Evolutionary conservation across 106 monocot genomes (phyloP).

Genomic region (Cymbidium sinense): DNA sequence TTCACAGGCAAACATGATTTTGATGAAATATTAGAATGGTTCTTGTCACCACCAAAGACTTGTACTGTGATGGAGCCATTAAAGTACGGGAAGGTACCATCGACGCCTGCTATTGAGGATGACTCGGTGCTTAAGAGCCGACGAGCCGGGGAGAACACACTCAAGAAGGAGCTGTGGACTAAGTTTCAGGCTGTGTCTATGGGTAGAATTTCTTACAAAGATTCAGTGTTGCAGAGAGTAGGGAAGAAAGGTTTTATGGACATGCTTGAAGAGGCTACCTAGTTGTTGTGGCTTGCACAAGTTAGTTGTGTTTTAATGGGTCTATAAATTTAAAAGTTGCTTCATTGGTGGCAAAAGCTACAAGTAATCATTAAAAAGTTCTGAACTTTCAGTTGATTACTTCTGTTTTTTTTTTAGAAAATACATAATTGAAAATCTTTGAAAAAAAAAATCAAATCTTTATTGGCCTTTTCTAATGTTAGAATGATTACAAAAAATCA

Average conservation of each 20-base stretch:
- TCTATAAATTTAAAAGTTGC: no score
- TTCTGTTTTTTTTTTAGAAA: no score
- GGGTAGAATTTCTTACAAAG: constrained; percentile 32
- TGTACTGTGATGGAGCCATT: constrained; percentile 36
- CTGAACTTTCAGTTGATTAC: no score
- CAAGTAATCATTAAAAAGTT: no score
- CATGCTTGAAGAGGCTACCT: constrained; percentile 80
- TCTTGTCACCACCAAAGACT: constrained; percentile 63
- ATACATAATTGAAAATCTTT: no score
- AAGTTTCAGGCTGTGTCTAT: constrained; percentile 66
- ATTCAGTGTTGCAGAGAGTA: constrained; percentile 28
- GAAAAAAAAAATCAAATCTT: no score
- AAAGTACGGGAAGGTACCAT: constrained; percentile 24
- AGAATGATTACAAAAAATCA: no score
- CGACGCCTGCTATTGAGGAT: constrained; percentile 20
- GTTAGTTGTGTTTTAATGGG: no score
- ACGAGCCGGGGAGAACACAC: constrained; percentile 63
- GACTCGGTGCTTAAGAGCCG: constrained; percentile 33
- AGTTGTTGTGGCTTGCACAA: not conserved
- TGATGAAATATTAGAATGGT: constrained; percentile 66
- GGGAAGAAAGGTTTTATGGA: constrained; percentile 66
- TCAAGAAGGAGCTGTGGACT: constrained; percentile 90
- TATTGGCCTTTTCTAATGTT: no score
- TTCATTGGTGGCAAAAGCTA: no score
- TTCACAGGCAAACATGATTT: constrained; percentile 14